Evolutionary conservation across 225 moss, liverwort and hornwort species (phyloP), one percentile per base, ranked within the genome.

Genomic region (Ulota crispa): DNA sequence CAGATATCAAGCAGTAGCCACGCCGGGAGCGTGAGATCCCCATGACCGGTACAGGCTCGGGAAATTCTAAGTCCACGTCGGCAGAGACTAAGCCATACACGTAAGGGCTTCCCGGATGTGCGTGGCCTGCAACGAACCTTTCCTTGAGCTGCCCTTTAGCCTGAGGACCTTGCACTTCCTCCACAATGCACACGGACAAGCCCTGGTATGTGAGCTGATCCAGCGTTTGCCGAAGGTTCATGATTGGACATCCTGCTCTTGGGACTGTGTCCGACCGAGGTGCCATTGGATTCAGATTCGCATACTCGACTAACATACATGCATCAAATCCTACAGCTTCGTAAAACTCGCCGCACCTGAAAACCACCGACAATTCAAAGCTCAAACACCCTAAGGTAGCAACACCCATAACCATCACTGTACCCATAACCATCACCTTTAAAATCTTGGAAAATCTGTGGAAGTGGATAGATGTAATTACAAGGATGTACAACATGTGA

Each of bases 171-270:
- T 94, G 92, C 20, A 99, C 89, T 84, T 99, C 99, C 88, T 99
- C 99, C 73, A 99, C 93, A 32, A 96, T 95, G 72, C 99, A 99
- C 2, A 99, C 92, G n/a, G 99, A 99, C 77, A 96, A 99, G 20
- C 99, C 94, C 79, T 93, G 84, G 62, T 82, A 53, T 8, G 96
- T 99, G 31, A 99, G 92, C 59, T 89, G 90, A 68, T 94, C 96
- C 5, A 99, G 88, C 71, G 99, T 91, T 76, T 96, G 99, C 68
- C 99, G 88, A 75, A 99, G 88, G 52, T 99, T 96, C 84, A 93
- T 91, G 3, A 96, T 94, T 19, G 99, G 99, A 72, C 99, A 99
- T 42, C 99, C 93, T 37, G 99, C 96, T 86, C 92, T 91, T 9
- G 99, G 96, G 20, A 94, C 94, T 16, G 93, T 79, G 69, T 93